Evolutionary conservation across 2,329 filamentous ascomycete species (phyloP), one percentile per base, ranked within the genome.

Genomic region (Graphium sp.): DNA sequence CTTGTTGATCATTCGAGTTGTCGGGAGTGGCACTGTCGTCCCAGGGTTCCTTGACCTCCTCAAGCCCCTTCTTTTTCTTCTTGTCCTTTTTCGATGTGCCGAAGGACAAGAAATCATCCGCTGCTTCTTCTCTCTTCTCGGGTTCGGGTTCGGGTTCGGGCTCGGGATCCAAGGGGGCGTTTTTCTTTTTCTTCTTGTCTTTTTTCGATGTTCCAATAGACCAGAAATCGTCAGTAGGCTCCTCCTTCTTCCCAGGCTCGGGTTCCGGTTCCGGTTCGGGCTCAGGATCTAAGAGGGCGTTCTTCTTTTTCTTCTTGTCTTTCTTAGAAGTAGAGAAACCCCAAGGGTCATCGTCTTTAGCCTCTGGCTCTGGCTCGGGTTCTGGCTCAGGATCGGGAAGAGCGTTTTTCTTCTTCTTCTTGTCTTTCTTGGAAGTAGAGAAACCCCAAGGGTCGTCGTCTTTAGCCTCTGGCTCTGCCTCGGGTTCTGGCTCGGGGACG

Each of bases 241-340:
- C 24, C 14, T 33, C 31, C 26, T 31, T 36, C 29, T 32, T 41
- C 34, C 27, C 32, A 7, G 35, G 25, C 23, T 41, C 41, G 5
- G 32, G 24, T 18, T 28, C 35, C 8, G 23, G 20, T 22, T 28
- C 35, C 5, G 33, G 30, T 15, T 42, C 38, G 5, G 36, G 22
- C 20, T 41, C 41, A 10, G 33, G 43, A 29, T 41, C 42, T 7
- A 27, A 31, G 10, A 23, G 31, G n/a, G 22, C 36, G 30, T 49
- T 45, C 29, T 45, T 45, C 28, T 49, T 46, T 34, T 45, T 53
- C 19, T 50, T 46, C 35, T 44, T 52, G 7, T 44, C 38, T 33
- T 42, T 50, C 35, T 41, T 38, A 18, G 40, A 38, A 10, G 32
- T 32, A 8, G 29, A 26, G 18, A 37, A 24, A 8, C 34, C 35